A percentile compares a stretch with the other conserved stretches of the same genome.
phyloP scores from a whole-genome alignment of 176 grass and related monocot genomes.

The Phyllostachys edulis region DNA sequence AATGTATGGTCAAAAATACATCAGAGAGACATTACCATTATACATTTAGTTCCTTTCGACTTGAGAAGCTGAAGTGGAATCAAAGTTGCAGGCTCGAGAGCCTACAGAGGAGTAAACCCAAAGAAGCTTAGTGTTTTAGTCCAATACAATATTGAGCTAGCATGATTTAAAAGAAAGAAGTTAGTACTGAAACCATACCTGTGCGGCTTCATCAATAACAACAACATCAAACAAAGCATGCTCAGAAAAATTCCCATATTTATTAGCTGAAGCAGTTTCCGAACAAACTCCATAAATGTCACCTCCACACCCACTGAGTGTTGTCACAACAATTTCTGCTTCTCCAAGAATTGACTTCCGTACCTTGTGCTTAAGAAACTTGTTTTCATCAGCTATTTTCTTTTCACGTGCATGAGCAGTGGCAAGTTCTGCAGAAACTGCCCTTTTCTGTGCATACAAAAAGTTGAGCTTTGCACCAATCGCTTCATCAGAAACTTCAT shows the following conservation, averaged over 20 bases:
- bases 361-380: conserved; percentile 72
- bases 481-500: conserved; percentile 73
- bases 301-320: conserved; percentile 92
- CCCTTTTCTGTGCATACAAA: conserved; percentile 81
- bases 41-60: conserved; percentile 93
- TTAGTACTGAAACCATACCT: conserved; percentile 38
- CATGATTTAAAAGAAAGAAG: conserved; percentile 21
- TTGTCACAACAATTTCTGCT: conserved; percentile 91
- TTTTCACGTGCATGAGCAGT: conserved; percentile 74
- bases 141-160: conserved; percentile 12
- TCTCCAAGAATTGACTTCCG: conserved; percentile 90
- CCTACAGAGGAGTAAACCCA: conserved; percentile 51
- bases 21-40: conserved; percentile 62
- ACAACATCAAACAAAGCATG: conserved; percentile 92
- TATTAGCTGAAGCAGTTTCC: conserved; percentile 68
- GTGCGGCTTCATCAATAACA: conserved; percentile 94
- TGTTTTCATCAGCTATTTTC: conserved; percentile 80
- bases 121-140: conserved; percentile 27
- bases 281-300: conserved; percentile 90
- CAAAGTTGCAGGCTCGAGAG: conserved; percentile 92
- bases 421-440: conserved; percentile 75
- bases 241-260: conserved; percentile 78
- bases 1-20: conserved; percentile 6
- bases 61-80: conserved; percentile 98
- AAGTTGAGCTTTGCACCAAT: conserved; percentile 78